Evolutionary conservation across 208 protist species (phyloP).

Genomic region (Polymyxa betae): DNA sequence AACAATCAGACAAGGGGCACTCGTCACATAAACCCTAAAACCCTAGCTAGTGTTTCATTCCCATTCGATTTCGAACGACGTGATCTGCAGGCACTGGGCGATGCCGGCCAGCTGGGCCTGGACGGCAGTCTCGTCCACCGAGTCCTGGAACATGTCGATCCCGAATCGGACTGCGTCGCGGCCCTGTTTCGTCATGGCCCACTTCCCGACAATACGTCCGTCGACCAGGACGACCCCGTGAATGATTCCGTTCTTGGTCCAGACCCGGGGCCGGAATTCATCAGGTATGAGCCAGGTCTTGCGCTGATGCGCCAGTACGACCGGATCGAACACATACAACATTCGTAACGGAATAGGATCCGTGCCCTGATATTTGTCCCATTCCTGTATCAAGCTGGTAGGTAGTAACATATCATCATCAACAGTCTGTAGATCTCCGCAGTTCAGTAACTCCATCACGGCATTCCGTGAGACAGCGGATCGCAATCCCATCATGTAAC

Average conservation of each 20-base stretch:
- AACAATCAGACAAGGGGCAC: too few relatives aligned
- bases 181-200: neutral
- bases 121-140: neutral
- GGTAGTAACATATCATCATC: neutral
- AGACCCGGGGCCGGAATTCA: neutral
- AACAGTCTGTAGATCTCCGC: neutral
- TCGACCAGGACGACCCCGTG: neutral
- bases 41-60: too few relatives aligned
- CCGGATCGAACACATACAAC: slow-evolving; percentile 50
- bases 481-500: slow-evolving; percentile 9
- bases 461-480: neutral
- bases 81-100: neutral
- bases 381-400: neutral
- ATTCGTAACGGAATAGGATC: neutral
- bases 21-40: too few relatives aligned
- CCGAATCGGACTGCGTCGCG: neutral
- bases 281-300: slow-evolving; percentile 3
- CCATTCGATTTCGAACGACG: too few relatives aligned
- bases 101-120: neutral
- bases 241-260: neutral
- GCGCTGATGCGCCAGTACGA: neutral
- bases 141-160: neutral
- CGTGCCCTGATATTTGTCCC: neutral
- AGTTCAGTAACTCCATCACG: neutral
- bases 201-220: neutral